These are phyloP conservation scores for Agrocybe chaxingu DNA, from an alignment of 768 basidiomycete species.

Conservation along the genomic window DNA sequence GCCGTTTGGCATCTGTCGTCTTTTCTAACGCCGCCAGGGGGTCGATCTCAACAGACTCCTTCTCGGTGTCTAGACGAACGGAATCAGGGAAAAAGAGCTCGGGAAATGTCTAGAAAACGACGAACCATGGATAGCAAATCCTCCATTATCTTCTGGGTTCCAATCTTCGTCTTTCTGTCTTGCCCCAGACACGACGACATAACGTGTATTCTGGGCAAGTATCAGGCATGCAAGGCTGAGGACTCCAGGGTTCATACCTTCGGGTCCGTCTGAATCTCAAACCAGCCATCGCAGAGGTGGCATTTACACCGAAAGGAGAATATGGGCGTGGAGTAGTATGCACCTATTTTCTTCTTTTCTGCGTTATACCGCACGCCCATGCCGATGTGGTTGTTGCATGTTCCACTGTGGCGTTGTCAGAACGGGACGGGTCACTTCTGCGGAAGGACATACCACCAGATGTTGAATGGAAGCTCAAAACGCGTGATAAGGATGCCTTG, in stretches of 20 bases:
- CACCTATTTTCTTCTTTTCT: slow-evolving; percentile 95
- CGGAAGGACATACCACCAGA: slow-evolving; percentile 74
- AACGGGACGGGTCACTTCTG: neutral
- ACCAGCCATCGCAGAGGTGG: slow-evolving; percentile 94
- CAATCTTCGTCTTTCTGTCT: slow-evolving; percentile 93
- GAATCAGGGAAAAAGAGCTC: neutral
- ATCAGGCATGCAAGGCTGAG: neutral
- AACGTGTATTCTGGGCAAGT: slow-evolving; percentile 78
- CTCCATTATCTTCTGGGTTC: slow-evolving; percentile 95
- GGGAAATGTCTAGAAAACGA: neutral
- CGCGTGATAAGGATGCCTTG: slow-evolving; percentile 94
- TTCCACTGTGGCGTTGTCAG: slow-evolving; percentile 52
- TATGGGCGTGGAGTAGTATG: slow-evolving; percentile 93
- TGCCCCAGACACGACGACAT: slow-evolving; percentile 92
- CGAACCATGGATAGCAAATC: slow-evolving; percentile 83
- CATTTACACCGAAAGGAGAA: slow-evolving; percentile 97
- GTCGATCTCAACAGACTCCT: slow-evolving; percentile 65
- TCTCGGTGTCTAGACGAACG: slow-evolving; percentile 44
- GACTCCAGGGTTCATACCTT: slow-evolving; percentile 51
- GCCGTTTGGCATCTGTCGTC: slow-evolving; percentile 72
- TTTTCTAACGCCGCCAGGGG: slow-evolving; percentile 90
- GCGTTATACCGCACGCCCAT: slow-evolving; percentile 99
- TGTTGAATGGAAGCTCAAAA: slow-evolving; percentile 95
- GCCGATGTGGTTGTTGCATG: slow-evolving; percentile 95
- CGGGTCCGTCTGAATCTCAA: slow-evolving; percentile 96